These are phyloP conservation scores for Kwoniella sp. DNA, from an alignment of 768 basidiomycete species.

Conservation along the genomic window DNA sequence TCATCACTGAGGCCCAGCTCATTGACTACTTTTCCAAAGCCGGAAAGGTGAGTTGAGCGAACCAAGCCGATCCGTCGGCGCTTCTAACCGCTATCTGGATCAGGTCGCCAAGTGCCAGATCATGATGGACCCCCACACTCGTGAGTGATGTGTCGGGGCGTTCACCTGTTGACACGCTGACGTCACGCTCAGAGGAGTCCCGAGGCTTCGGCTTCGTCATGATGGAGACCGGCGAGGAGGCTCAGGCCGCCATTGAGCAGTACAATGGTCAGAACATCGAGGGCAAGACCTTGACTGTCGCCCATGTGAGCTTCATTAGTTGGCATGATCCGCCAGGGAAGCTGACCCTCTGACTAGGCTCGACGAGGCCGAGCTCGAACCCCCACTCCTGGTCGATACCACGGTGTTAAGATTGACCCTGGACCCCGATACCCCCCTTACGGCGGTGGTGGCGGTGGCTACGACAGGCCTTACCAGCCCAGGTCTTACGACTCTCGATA, in stretches of 20 bases:
- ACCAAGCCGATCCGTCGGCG: no score
- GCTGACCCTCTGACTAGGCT: constrained; percentile 22
- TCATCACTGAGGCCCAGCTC: constrained; percentile 75
- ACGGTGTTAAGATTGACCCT: constrained; percentile 53
- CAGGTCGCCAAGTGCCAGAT: constrained; percentile 64
- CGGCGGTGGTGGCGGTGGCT: constrained; percentile 25
- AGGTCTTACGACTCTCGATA: constrained; percentile 88
- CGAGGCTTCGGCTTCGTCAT: constrained; percentile 87
- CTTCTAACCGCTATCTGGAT: no score
- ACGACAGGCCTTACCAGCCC: constrained; percentile 82
- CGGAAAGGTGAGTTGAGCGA: constrained; percentile 64
- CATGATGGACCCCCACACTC: constrained; percentile 65
- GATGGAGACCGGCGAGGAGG: constrained; percentile 78
- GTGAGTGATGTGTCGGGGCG: constrained; percentile 50
- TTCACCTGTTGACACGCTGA: not conserved
- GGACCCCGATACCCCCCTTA: constrained; percentile 63
- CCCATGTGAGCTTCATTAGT: constrained; percentile 54
- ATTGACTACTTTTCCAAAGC: constrained; percentile 82
- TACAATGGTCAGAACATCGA: constrained; percentile 77
- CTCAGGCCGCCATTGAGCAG: constrained; percentile 81
- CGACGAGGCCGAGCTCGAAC: constrained; percentile 49
- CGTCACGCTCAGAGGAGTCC: constrained; percentile 51
- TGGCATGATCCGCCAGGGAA: not conserved
- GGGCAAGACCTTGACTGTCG: constrained; percentile 83
- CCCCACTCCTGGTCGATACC: constrained; percentile 85